phyloP scores from a whole-genome alignment of 345 rosid genomes.

The Ricinus communis region DNA sequence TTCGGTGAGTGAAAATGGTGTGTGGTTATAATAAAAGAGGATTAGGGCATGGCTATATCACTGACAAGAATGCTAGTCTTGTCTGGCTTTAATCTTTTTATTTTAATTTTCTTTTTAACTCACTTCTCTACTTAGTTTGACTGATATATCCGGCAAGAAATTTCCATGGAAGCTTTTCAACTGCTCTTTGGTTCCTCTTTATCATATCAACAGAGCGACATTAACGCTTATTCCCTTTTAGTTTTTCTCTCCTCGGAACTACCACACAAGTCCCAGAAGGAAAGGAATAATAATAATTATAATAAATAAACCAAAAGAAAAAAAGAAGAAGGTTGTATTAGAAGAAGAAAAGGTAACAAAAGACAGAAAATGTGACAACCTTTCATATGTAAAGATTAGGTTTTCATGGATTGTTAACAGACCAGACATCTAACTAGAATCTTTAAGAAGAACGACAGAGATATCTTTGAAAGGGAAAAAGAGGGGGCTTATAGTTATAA shows the following conservation, averaged over 20 bases:
- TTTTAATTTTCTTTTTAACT: too few species aligned
- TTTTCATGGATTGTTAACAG: constrained; percentile 21
- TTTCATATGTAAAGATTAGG: constrained; percentile 24
- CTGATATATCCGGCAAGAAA: constrained; percentile 53
- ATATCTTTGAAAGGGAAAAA: constrained; percentile 20
- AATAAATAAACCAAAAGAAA: constrained; percentile 13
- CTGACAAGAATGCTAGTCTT: constrained; percentile 40
- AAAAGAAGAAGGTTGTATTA: not conserved
- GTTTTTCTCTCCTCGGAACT: constrained; percentile 49
- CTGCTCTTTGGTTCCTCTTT: constrained; percentile 76
- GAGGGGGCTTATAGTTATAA: not conserved
- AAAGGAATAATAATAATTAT: constrained; percentile 13
- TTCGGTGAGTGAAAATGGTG: not conserved
- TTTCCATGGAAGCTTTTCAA: constrained; percentile 64
- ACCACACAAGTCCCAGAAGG: constrained; percentile 28
- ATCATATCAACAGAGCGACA: constrained; percentile 63
- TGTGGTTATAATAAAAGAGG: constrained; percentile 4
- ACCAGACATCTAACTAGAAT: constrained; percentile 34
- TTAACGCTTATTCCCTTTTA: constrained; percentile 47
- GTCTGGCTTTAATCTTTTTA: constrained; percentile 32
- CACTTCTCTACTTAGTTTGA: constrained; percentile 26
- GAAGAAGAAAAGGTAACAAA: not conserved
- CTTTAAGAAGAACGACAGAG: constrained; percentile 25
- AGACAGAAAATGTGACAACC: constrained; percentile 27
- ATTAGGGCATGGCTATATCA: constrained; percentile 30